phyloP scores from a whole-genome alignment of 208 protist genomes.

The Leishmania gerbilli region DNA sequence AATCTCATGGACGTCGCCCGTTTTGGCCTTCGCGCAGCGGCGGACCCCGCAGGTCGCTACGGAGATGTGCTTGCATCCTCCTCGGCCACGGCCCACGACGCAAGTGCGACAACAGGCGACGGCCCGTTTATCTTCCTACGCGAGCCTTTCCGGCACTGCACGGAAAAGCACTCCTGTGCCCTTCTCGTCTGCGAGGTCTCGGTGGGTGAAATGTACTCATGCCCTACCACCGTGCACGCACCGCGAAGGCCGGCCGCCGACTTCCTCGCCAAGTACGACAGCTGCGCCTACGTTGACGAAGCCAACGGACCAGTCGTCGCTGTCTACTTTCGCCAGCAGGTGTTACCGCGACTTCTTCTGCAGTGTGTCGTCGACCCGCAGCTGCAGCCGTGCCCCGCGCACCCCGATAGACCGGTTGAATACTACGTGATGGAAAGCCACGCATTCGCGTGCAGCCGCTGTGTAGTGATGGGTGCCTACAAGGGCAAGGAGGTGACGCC shows the following conservation, averaged over 20 bases:
- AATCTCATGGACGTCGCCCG: slow-evolving; percentile 36
- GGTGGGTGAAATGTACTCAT: slow-evolving; percentile 43
- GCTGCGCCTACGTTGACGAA: slow-evolving; percentile 48
- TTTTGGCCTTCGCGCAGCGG: slow-evolving; percentile 31
- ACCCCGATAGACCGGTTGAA: slow-evolving; percentile 65
- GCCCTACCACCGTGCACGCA: slow-evolving; percentile 22
- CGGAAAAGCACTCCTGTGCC: slow-evolving; percentile 32
- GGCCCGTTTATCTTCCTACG: slow-evolving; percentile 49
- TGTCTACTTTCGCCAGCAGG: slow-evolving; percentile 57
- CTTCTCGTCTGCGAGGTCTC: slow-evolving; percentile 78
- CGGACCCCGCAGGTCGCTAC: background rate
- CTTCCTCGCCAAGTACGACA: slow-evolving; percentile 56
- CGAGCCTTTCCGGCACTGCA: slow-evolving; percentile 56
- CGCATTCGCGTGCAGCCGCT: slow-evolving; percentile 74
- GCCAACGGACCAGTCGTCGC: slow-evolving; percentile 42
- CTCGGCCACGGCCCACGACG: background rate
- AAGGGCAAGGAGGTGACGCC: slow-evolving; percentile 52
- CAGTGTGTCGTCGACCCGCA: slow-evolving; percentile 62
- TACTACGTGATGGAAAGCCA: slow-evolving; percentile 66
- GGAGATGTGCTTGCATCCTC: background rate
- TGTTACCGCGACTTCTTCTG: slow-evolving; percentile 65
- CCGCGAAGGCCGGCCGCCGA: slow-evolving; percentile 29
- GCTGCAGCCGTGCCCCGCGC: slow-evolving; percentile 58
- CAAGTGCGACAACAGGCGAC: background rate
- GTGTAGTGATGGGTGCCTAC: slow-evolving; percentile 67